phyloP scores from a whole-genome alignment of 1,139 yeast species.

The Geotrichum phurueaensis region DNA sequence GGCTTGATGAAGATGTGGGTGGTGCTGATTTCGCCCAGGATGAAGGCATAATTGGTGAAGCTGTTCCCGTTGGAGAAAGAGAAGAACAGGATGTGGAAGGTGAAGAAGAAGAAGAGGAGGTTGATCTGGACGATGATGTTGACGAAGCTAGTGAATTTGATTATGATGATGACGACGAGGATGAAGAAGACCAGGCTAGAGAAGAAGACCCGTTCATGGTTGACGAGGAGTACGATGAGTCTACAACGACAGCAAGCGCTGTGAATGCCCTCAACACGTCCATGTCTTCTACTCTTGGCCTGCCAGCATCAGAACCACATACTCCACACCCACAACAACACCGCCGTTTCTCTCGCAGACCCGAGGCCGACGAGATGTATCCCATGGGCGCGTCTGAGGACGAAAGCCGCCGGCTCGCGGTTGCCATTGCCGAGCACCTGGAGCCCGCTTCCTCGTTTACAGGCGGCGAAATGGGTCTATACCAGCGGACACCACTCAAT shows the following conservation, averaged over 20 bases:
- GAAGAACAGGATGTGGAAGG: background rate
- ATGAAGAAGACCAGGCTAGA: slow-evolving; percentile 4
- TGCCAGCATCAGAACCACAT: background rate
- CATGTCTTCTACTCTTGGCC: background rate
- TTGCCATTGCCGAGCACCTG: background rate
- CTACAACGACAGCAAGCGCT: background rate
- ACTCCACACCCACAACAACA: background rate
- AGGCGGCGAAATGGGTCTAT: background rate
- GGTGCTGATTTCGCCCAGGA: slow-evolving; percentile 2
- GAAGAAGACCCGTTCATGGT: slow-evolving; percentile 10
- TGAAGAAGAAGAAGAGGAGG: background rate
- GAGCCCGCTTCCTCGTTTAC: background rate
- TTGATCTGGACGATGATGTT: background rate
- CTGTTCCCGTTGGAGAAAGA: background rate
- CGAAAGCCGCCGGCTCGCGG: background rate
- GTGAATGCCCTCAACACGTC: background rate
- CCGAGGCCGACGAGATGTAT: background rate
- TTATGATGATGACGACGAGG: slow-evolving; percentile 1
- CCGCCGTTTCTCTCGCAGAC: background rate
- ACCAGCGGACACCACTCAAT: background rate
- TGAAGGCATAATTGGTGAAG: slow-evolving; percentile 1
- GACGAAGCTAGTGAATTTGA: slow-evolving; percentile 6
- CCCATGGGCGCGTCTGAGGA: background rate
- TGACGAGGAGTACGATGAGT: slow-evolving; percentile 8
- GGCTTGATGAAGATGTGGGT: slow-evolving; percentile 15